A percentile compares a stretch with the other conserved stretches of the same genome.
Conservation (phyloP, 768 basidiomycete genomes). For the Mycena metata region DNA sequence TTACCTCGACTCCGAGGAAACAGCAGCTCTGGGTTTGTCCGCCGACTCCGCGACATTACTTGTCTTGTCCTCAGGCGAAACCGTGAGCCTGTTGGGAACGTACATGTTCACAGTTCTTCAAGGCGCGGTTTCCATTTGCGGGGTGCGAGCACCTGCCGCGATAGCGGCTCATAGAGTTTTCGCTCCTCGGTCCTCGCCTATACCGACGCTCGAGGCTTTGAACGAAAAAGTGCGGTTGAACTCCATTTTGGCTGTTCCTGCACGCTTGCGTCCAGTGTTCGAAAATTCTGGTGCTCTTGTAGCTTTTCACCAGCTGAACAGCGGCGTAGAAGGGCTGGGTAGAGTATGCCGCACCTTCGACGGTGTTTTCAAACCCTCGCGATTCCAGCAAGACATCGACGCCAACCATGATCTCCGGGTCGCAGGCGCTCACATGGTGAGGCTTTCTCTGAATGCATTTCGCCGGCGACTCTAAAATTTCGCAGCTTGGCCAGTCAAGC, state of each 20-base stretch:
- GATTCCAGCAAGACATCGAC: conserved; percentile 52
- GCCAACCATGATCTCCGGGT: conserved; percentile 58
- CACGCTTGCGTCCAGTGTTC: conserved; percentile 36
- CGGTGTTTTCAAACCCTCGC: conserved; percentile 69
- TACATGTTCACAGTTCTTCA: conserved; percentile 73
- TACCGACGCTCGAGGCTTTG: conserved; percentile 63
- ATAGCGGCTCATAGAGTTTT: conserved; percentile 65
- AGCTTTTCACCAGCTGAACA: conserved; percentile 67
- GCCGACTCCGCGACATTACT: conserved; percentile 53
- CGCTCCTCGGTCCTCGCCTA: conserved; percentile 83
- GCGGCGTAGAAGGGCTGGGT: conserved; percentile 77
- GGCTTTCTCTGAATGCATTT: conserved; percentile 20
- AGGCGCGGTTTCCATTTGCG: conserved; percentile 72
- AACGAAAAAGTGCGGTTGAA: conserved; percentile 25
- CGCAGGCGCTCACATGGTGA: conserved; percentile 63
- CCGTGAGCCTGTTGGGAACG: conserved; percentile 76
- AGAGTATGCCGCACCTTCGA: conserved; percentile 73
- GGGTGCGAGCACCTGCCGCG: conserved; percentile 63
- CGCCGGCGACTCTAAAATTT: background rate
- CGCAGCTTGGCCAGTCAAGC: conserved; percentile 52
- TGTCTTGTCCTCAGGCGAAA: conserved; percentile 61
- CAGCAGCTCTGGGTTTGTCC: conserved; percentile 46
- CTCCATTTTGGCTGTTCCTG: conserved; percentile 36
- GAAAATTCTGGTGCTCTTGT: conserved; percentile 56
- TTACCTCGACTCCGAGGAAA: conserved; percentile 56